Base-by-base conservation (phyloP, 768 basidiomycete genomes). In the Dictyophora rubrovolvata region DNA sequence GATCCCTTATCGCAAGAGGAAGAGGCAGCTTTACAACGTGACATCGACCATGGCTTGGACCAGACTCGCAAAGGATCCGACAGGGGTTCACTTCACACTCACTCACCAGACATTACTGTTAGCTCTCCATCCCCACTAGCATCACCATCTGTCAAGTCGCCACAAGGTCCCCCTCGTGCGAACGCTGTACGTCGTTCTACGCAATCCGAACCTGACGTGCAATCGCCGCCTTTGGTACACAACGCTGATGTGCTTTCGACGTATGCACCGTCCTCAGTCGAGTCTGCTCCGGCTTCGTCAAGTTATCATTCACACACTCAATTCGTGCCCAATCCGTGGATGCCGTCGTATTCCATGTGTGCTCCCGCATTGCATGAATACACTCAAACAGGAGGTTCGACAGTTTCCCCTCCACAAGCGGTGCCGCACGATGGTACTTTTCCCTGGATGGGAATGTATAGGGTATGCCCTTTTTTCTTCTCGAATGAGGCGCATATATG, bases 361-460 rank as follows among this genome's bases (percentile, higher is more conserved):
- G 23, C 56, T 4, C 47, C 47, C 8, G 20, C 56, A 5, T 20
- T 47, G n/a, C 51, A 58, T n/a, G 53, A 20, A n/a, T 42, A 14
- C 42, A 14, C 4, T 42, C 42, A 42, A 4, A 14, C 42, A 14
- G 42, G 42, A 14, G n/a, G n/a, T 12, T 14, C 42, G n/a, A 42
- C 42, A n/a, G 42, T 42, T 42, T 42, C 42, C 2, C n/a, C 47
- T 22, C 5, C 21, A 4, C 12, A n/a, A 18, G 48, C 18, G 6
- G 56, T 16, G 21, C 48, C 55, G 7, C 28, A 28, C 28, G 28
- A 28, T 47, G 20, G 17, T 58, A 20, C 56, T 14, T 48, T 48
- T 50, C 56, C 56, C 6, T 58, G 56, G 56, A 58, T 58, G 48
- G 56, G 48, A 42, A 12, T 58, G 8, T 58, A 58, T 47, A 58